Evolutionary conservation across 495 filamentous ascomycete species (phyloP).

Genomic region (Astrothelium macrocarpum): DNA sequence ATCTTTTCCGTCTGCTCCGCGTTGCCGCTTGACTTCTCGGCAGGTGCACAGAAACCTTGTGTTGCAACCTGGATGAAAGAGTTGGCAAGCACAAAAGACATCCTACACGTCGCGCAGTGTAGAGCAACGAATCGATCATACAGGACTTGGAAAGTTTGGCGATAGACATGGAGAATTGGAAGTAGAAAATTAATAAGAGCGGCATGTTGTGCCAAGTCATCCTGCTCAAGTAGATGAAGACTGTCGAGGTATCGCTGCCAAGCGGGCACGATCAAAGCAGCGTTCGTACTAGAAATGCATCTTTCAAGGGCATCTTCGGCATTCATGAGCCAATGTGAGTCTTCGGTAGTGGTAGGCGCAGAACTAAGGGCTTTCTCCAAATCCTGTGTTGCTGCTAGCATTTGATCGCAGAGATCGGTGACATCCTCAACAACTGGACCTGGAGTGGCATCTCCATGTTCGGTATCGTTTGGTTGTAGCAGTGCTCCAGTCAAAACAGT

Average conservation of each 20-base stretch:
- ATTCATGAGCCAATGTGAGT: conserved; percentile 3
- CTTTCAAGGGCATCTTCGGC: conserved; percentile 3
- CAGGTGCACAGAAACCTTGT: conserved; percentile 84
- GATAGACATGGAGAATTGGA: conserved; percentile 70
- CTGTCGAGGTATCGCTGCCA: conserved; percentile 35
- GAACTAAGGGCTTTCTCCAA: conserved; percentile 13
- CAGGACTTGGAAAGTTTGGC: conserved; percentile 44
- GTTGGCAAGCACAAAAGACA: conserved; percentile 62
- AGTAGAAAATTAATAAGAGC: conserved; percentile 56
- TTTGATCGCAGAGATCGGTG: conserved; percentile 14
- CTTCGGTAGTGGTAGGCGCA: not conserved
- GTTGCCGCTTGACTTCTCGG: conserved; percentile 55
- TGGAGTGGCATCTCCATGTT: not conserved
- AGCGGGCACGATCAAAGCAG: not conserved
- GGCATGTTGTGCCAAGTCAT: conserved; percentile 39
- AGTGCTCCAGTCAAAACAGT: not conserved
- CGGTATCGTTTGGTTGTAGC: not conserved
- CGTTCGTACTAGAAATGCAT: not conserved
- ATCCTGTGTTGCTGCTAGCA: conserved; percentile 30
- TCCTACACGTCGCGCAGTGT: conserved; percentile 60
- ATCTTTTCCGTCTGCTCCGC: conserved; percentile 62
- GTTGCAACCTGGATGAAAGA: conserved; percentile 64
- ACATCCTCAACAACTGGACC: not conserved
- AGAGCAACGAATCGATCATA: conserved; percentile 44
- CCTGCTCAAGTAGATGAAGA: conserved; percentile 22